phyloP scores from a whole-genome alignment of 1,284 basidiomycete genomes.

The Singerocomus rubriflavus region DNA sequence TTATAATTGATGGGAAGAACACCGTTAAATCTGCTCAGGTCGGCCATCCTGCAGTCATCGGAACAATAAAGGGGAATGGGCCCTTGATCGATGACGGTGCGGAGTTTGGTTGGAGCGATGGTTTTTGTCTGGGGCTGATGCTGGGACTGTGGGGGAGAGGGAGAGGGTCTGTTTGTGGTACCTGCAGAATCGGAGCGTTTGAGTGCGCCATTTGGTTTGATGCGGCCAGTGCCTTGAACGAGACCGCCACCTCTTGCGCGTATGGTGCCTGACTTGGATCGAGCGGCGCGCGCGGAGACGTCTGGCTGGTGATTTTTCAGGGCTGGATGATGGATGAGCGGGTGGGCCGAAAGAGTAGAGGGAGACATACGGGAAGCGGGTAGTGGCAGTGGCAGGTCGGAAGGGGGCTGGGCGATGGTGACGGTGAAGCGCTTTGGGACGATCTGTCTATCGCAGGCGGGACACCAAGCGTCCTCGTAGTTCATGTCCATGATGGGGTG shows the following conservation, averaged over 20 bases:
- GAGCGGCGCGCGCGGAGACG: constrained; percentile 24
- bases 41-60: constrained; percentile 62
- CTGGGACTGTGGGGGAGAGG: constrained; percentile 21
- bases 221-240: constrained; percentile 58
- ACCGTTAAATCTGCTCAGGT: constrained; percentile 44
- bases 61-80: constrained; percentile 78
- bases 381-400: constrained; percentile 31
- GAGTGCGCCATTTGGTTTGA: constrained; percentile 52
- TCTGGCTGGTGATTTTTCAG: constrained; percentile 29
- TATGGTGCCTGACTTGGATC: constrained; percentile 42
- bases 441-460: constrained; percentile 67
- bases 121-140: constrained; percentile 27
- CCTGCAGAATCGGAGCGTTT: constrained; percentile 40
- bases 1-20: constrained; percentile 46
- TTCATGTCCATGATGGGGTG: constrained; percentile 41
- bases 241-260: constrained; percentile 48
- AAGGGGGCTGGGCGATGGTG: constrained; percentile 32
- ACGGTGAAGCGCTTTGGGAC: constrained; percentile 62
- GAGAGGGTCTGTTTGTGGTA: constrained; percentile 22
- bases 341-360: constrained; percentile 26
- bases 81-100: constrained; percentile 70
- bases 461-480: constrained; percentile 68
- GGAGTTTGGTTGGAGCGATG: constrained; percentile 42
- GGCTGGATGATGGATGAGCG: constrained; percentile 16
- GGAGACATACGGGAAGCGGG: constrained; percentile 34